A percentile compares a stretch with the other conserved stretches of the same genome.
These are phyloP conservation scores for Pelargonium citronellum DNA, from an alignment of 441 rosid genomes.

Conservation along the genomic window DNA sequence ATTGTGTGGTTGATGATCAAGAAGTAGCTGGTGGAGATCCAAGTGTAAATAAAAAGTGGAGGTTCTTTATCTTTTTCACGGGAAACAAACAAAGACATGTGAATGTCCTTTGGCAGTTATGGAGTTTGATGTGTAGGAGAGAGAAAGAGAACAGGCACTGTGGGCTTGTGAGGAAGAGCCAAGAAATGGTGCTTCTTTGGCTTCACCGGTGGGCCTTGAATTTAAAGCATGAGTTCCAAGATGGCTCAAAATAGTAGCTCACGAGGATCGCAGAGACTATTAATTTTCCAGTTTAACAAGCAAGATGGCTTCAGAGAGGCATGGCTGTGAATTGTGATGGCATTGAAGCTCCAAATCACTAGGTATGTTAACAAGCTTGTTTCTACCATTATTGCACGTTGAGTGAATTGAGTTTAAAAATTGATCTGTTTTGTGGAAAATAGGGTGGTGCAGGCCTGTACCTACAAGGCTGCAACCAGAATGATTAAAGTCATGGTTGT, in stretches of 20 bases:
- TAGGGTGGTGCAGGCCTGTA: no score
- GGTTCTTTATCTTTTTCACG: slow-evolving; percentile 32
- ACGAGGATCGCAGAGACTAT: not conserved
- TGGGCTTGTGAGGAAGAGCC: not conserved
- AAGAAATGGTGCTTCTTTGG: not conserved
- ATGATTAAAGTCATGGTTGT: no score
- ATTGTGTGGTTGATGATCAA: slow-evolving; percentile 9
- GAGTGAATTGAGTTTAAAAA: no score
- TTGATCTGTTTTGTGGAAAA: no score
- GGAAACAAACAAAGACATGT: slow-evolving; percentile 51
- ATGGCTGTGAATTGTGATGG: no score
- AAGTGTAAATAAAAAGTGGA: slow-evolving; percentile 30
- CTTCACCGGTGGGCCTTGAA: not conserved
- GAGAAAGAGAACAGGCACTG: slow-evolving; percentile 7
- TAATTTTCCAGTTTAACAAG: not conserved
- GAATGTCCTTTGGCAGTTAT: slow-evolving; percentile 55
- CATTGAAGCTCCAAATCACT: no score
- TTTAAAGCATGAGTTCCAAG: not conserved
- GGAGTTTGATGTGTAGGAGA: slow-evolving; percentile 26
- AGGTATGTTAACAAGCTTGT: no score
- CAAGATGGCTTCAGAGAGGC: no score
- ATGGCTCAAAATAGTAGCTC: slow-evolving; percentile 1
- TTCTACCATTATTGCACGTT: no score
- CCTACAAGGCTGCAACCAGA: no score
- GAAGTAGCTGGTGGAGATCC: slow-evolving; percentile 34